Evolutionary conservation across 495 filamentous ascomycete genomes (phyloP).

Genomic region (Achaetomiella virescens): DNA sequence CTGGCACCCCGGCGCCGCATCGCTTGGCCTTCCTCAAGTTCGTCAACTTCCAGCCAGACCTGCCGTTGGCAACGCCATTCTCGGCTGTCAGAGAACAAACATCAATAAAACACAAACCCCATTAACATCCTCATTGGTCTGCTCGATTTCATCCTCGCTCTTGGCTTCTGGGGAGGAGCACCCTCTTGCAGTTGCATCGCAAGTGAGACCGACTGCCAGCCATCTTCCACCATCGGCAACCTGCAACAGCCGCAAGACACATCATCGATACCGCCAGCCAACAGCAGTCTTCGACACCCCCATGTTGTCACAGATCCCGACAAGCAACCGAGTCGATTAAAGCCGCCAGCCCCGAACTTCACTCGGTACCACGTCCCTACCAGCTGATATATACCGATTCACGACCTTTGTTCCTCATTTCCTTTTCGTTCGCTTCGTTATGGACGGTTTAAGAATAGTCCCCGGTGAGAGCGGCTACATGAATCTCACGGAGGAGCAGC

Average conservation of each 20-base stretch:
- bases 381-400: conserved; percentile 18
- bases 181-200: background rate
- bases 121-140: background rate
- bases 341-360: conserved; percentile 6
- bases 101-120: conserved; percentile 7
- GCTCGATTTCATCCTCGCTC: background rate
- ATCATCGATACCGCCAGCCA: no score
- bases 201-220: conserved; percentile 2
- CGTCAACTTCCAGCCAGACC: background rate
- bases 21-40: background rate
- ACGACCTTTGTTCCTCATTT: conserved; percentile 6
- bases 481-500: conserved; percentile 27
- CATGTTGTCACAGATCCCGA: background rate
- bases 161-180: no score
- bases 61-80: background rate
- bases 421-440: conserved; percentile 9
- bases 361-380: background rate
- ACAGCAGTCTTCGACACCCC: background rate
- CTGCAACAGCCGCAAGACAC: background rate
- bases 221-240: background rate
- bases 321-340: conserved; percentile 19
- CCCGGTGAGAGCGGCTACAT: conserved; percentile 24
- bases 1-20: background rate
- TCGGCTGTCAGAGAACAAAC: conserved; percentile 13
- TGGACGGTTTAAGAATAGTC: conserved; percentile 12